Percentiles rank a stretch among this genome's conserved stretches.
Conservation (phyloP, 352 stramenopile species). For the Pythium dissimile region DNA sequence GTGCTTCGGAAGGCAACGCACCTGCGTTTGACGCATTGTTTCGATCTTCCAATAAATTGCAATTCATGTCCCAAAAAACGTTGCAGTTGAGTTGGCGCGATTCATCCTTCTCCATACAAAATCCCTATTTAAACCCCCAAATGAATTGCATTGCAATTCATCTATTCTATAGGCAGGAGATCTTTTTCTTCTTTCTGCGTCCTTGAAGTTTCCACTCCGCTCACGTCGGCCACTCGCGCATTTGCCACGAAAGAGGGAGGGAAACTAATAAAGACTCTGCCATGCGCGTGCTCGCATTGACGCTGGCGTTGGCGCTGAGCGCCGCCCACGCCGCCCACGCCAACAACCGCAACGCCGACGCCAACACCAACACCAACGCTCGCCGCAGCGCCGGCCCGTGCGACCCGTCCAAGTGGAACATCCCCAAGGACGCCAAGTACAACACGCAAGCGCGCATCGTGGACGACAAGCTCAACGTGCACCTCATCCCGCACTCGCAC, state of each 20-base stretch:
- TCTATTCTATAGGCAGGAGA: too few relatives aligned
- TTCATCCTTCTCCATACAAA: constrained; percentile 21
- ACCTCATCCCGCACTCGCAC: constrained; percentile 96
- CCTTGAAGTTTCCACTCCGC: constrained; percentile 23
- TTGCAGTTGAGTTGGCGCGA: constrained; percentile 24
- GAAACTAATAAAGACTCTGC: constrained; percentile 4
- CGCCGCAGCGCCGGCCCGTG: constrained; percentile 28
- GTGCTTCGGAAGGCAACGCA: too few relatives aligned
- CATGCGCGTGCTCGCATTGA: constrained; percentile 14
- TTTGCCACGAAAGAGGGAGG: constrained; percentile 2
- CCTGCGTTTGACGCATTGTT: too few relatives aligned
- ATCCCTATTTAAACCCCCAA: not conserved
- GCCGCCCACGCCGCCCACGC: not conserved
- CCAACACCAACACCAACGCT: too few relatives aligned
- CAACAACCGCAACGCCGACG: too few relatives aligned
- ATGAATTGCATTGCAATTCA: constrained; percentile 22
- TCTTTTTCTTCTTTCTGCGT: constrained; percentile 7
- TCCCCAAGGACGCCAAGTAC: constrained; percentile 63
- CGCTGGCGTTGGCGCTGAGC: constrained; percentile 6
- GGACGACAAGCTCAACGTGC: constrained; percentile 90
- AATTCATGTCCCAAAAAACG: not conserved
- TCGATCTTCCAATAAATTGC: not conserved
- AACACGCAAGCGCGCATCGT: constrained; percentile 48
- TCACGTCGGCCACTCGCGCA: constrained; percentile 8
- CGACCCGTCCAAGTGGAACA: constrained; percentile 65